These are phyloP conservation scores for Pseudofabraea citricarpa DNA, from an alignment of 2,329 filamentous ascomycete species.

Conservation along the genomic window DNA sequence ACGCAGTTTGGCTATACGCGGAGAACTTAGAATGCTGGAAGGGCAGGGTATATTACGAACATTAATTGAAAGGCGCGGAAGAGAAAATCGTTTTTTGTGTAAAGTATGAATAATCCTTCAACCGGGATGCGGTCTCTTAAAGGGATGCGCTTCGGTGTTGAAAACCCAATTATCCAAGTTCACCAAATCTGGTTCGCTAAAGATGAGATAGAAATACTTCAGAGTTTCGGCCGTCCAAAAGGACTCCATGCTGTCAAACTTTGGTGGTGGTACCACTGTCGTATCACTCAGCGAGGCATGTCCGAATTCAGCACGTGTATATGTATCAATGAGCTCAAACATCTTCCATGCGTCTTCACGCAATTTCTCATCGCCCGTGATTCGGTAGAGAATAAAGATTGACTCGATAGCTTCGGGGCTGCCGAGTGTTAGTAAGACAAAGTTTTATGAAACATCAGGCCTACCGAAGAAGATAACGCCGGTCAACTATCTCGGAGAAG, in stretches of 20 bases:
- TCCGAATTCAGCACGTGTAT: slow-evolving; percentile 33
- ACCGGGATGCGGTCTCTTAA: slow-evolving; percentile 2
- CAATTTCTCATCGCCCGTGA: slow-evolving; percentile 16
- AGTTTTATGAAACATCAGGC: slow-evolving; percentile 19
- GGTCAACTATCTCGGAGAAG: slow-evolving; percentile 3
- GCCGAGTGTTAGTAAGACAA: background rate
- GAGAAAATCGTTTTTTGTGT: too few relatives aligned
- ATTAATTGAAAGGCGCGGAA: too few relatives aligned
- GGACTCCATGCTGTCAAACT: slow-evolving; percentile 50
- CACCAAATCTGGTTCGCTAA: slow-evolving; percentile 39
- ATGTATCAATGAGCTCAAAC: slow-evolving; percentile 36
- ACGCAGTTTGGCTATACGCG: too few relatives aligned
- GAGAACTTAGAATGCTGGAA: too few relatives aligned
- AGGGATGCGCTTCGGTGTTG: slow-evolving; percentile 28
- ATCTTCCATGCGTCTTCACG: slow-evolving; percentile 40
- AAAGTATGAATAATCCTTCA: too few relatives aligned
- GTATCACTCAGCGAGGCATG: slow-evolving; percentile 24
- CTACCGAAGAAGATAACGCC: slow-evolving; percentile 48
- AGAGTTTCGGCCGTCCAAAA: slow-evolving; percentile 60
- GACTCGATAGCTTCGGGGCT: slow-evolving; percentile 60
- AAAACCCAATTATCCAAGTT: slow-evolving; percentile 56
- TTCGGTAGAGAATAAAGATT: slow-evolving; percentile 51
- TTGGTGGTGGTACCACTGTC: background rate
- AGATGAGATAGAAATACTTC: slow-evolving; percentile 54
- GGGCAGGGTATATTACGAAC: too few relatives aligned